Evolutionary conservation across 2,329 filamentous ascomycete genomes (phyloP), one percentile per base, ranked within the genome.

Genomic region (Arthrinium puccinioides): DNA sequence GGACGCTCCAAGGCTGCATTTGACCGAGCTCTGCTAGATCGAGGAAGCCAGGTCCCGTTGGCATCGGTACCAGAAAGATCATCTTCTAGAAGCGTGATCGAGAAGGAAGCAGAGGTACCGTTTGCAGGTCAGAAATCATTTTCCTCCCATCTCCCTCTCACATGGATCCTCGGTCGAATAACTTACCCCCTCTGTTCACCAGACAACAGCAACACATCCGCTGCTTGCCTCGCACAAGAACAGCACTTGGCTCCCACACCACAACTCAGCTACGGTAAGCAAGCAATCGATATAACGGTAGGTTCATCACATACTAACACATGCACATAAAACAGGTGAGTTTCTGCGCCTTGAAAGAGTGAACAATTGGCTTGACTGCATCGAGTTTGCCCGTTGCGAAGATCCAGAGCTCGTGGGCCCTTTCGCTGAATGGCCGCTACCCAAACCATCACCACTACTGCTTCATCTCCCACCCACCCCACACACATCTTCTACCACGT

Each of bases 401-500:
- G 35, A 37, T 24, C 35, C 35, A 18, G 35, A 37, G 35, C 35
- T 37, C 16, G 35, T n/a, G 5, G 24, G 35, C 19, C 35, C 35
- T 16, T 30, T 30, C 15, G 23, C 19, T 14, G 35, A 28, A 11
- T 24, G 20, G 20, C 21, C 6, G 18, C 9, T 27, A 4, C 27
- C 27, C n/a, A 37, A 14, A 9, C 16, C 20, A n/a, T n/a, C n/a
- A n/a, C n/a, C n/a, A n/a, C n/a, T 9, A n/a, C 24, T n/a, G n/a
- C 9, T n/a, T 26, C 24, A 26, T 9, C n/a, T 26, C n/a, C 9
- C 24, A 9, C 9, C 9, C 24, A 9, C 24, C 24, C n/a, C 24
- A 26, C n/a, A n/a, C n/a, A n/a, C n/a, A n/a, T 26, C 24, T 26
- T 9, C 15, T n/a, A 27, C 5, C 23, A 16, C 33, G 26, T 5